Conservation (phyloP, 441 rosid genomes). For the Adansonia grandidieri region DNA sequence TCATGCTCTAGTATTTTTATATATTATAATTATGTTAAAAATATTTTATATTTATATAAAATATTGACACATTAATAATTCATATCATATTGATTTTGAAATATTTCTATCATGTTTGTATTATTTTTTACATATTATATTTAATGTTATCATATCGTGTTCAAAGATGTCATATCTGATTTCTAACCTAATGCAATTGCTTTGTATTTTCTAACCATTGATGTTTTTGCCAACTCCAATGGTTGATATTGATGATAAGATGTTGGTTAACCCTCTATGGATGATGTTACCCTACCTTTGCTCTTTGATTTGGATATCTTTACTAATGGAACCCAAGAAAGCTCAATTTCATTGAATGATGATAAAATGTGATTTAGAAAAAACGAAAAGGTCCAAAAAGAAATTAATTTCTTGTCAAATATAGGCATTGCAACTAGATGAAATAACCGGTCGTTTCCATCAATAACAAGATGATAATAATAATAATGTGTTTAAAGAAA, state of each 20-base stretch:
- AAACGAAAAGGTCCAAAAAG: background rate
- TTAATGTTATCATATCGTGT: too few relatives aligned
- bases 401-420: background rate
- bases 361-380: background rate
- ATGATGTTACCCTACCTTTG: background rate
- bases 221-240: background rate
- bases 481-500: background rate
- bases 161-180: too few relatives aligned
- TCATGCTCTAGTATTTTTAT: too few relatives aligned
- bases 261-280: background rate
- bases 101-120: too few relatives aligned
- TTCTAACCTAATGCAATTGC: slow-evolving; percentile 24
- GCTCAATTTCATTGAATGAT: background rate
- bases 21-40: too few relatives aligned
- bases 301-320: background rate
- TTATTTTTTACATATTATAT: too few relatives aligned
- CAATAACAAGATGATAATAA: background rate
- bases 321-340: background rate
- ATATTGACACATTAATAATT: too few relatives aligned
- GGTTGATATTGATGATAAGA: background rate
- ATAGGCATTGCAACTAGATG: background rate
- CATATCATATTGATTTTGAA: too few relatives aligned
- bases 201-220: background rate
- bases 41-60: too few relatives aligned
- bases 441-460: slow-evolving; percentile 9